Base-by-base conservation (phyloP, 176 grass and related monocot genomes). In the Aegilops umbellulata region DNA sequence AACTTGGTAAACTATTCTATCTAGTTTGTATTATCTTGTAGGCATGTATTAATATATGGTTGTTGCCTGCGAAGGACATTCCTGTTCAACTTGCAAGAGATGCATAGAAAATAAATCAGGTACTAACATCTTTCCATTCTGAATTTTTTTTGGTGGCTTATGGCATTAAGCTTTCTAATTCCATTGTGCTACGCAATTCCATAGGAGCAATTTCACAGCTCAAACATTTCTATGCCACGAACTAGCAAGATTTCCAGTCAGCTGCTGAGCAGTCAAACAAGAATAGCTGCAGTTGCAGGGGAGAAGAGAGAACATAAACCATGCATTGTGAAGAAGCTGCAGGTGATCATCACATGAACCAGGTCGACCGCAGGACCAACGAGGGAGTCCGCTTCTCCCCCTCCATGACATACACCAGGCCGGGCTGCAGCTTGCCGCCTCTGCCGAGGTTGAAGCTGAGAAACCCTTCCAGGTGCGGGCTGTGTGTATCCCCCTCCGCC, bases 361-460 rank as follows among this genome's bases (percentile, higher is more conserved):
- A 98, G 11, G 83, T 92, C 10, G 93, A 92, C 38, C 90, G 84
- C 70, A 95, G 86, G 9, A 95, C 87, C 64, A 98, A 44, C 34
- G 85, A 89, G 1, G 91, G 83, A 4, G 78, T 76, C 42, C 78
- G 61, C 83, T 86, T 84, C 23, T 30, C 25, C 32, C 90, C 91
- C 69, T 82, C 80, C 71, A 89, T 74, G 71, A 66, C 67, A n/a
- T 85, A 87, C 10, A 91, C 90, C 62, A 93, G 44, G 30, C 89
- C 91, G 12, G 96, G 91, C 87, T 98, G 93, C 75, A 98, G 23
- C 57, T 76, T 98, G 19, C 84, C 90, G 5, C 88, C 94, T 68
- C 88, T 90, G 36, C 93, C 93, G 16, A 98, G 78, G 80, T 89
- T 73, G 83, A 98, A 89, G 85, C 89, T 94, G 79, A 98, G 83